A percentile compares a stretch with the other conserved stretches of the same genome.
Evolutionary conservation across 2,329 filamentous ascomycete species (phyloP).

Genomic region (Emmonsia crescens): DNA sequence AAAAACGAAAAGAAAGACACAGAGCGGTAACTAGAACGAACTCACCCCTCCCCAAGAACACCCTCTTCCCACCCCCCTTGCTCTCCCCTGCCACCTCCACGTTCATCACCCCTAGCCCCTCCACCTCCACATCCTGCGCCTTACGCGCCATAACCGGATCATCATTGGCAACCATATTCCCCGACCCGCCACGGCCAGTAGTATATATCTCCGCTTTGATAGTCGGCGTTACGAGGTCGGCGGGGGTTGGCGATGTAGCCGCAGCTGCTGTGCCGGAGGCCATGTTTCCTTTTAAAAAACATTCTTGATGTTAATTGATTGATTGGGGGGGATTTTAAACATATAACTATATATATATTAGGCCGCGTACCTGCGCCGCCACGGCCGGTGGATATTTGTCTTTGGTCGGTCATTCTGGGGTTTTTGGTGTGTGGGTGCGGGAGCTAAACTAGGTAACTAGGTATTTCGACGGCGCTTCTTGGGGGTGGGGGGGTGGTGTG

Average conservation of each 20-base stretch:
- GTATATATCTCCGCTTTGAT: slow-evolving; percentile 78
- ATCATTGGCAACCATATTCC: slow-evolving; percentile 71
- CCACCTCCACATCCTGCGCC: slow-evolving; percentile 68
- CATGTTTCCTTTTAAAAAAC: too few species aligned
- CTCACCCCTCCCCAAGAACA: slow-evolving; percentile 36
- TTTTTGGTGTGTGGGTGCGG: background rate
- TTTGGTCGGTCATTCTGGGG: background rate
- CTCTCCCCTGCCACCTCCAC: slow-evolving; percentile 26
- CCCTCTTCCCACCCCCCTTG: slow-evolving; percentile 19
- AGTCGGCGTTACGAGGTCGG: slow-evolving; percentile 68
- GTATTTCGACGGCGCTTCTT: too few species aligned
- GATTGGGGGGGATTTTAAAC: too few species aligned
- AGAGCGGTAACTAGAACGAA: too few species aligned
- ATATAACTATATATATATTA: too few species aligned
- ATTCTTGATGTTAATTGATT: too few species aligned
- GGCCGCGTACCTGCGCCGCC: background rate
- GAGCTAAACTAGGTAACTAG: too few species aligned
- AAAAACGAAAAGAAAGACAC: background rate
- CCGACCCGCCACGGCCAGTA: slow-evolving; percentile 76
- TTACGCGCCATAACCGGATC: slow-evolving; percentile 58
- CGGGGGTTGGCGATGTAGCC: slow-evolving; percentile 35
- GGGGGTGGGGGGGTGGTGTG: too few species aligned
- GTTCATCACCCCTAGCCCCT: too few species aligned
- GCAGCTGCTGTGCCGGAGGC: background rate
- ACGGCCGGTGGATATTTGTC: slow-evolving; percentile 1